Base-by-base conservation (phyloP, 345 rosid species). In the Turnera subulata region DNA sequence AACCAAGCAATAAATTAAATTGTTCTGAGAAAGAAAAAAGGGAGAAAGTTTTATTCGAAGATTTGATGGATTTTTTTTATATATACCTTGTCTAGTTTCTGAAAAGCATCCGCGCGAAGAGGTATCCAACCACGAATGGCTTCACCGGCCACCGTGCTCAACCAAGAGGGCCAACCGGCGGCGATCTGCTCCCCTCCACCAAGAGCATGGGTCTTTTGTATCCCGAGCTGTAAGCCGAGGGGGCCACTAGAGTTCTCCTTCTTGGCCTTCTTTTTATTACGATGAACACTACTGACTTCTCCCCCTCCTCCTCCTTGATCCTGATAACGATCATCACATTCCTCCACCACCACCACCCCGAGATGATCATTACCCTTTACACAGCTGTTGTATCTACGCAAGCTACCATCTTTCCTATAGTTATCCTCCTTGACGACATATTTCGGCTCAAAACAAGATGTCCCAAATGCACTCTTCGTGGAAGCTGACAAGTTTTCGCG, bases 121-220 rank as follows among this genome's bases (percentile, higher is more conserved):
- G 91, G 91, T 50, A 80, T 80, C 95, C 88, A 84, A 29, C 91
- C 95, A 9, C 74, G 68, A 17, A 87, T 80, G 62, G 89, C 91
- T 65, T 84, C 91, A n/a, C 74, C 59, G 0, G 95, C 86, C 24
- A 77, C 73, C 1, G 86, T 56, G 20, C 84, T 84, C 25, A 87
- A 83, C 91, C 95, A 87, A 43, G 85, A 46, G 0, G 91, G 95
- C 95, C 95, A 87, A 10, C 95, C 95, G 44, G 84, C 86, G 16
- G 88, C 83, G 8, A 77, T 65, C 55, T 78, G 82, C 68, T 87
- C 95, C 6, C 79, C 89, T 54, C 72, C 82, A 26, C 78, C 54
- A 63, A n/a, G 35, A 29, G 35, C 5, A 29, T 3, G 8, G 52
- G 54, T 65, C 78, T 68, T 14, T 59, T 69, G 8, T 35, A 75